Evolutionary conservation across 2,329 filamentous ascomycete species (phyloP).

Genomic region (Magnaporthales sp.): DNA sequence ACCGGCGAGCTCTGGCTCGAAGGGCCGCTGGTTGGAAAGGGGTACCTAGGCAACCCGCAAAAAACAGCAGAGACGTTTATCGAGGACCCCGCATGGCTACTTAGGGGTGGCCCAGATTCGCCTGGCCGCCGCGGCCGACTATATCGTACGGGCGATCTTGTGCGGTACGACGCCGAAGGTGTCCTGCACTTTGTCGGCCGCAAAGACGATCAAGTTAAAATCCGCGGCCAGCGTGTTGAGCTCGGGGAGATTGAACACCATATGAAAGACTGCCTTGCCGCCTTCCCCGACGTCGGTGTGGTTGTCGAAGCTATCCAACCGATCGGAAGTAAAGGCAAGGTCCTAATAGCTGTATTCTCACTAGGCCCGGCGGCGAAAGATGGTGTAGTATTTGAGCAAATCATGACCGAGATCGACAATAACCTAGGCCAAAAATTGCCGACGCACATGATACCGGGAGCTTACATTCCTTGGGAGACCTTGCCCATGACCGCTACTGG

Average conservation of each 20-base stretch:
- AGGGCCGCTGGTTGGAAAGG: background rate
- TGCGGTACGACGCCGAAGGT: background rate
- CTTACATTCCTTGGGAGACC: background rate
- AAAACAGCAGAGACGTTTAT: background rate
- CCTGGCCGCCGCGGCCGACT: conserved; percentile 4
- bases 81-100: background rate
- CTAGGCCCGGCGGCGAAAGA: background rate
- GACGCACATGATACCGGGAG: background rate
- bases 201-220: conserved; percentile 1
- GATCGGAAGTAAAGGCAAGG: background rate
- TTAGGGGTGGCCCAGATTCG: no score
- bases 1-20: background rate
- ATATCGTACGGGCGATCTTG: conserved; percentile 10
- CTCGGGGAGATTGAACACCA: conserved; percentile 7
- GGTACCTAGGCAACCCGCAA: background rate
- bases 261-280: background rate
- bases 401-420: background rate
- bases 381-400: background rate
- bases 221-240: conserved; percentile 3
- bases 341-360: background rate
- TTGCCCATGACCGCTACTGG: background rate
- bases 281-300: background rate
- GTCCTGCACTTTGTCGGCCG: background rate
- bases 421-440: background rate
- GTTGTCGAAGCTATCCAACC: background rate